Percentiles rank a stretch among this genome's conserved stretches.
Conservation (phyloP, 371 early-diverging fungal genomes). For the Mortierella sp. region DNA sequence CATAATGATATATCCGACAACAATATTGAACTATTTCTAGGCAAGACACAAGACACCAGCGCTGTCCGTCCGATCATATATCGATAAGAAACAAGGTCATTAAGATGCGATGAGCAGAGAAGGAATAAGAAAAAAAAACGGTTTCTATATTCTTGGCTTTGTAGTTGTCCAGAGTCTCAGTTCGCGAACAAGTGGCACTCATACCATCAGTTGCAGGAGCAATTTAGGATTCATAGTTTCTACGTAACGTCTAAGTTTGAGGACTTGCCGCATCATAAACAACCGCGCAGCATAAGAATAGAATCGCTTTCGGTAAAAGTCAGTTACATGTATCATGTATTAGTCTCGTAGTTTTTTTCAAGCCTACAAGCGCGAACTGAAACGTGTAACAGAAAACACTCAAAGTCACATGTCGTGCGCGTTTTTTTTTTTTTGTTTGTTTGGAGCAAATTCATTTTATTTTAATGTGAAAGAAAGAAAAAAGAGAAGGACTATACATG, state of each 20-base stretch:
- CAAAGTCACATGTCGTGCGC: background rate
- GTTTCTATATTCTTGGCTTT: background rate
- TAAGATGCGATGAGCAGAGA: background rate
- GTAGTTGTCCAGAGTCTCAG: constrained; percentile 1
- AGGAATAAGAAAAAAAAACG: background rate
- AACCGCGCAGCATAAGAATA: background rate
- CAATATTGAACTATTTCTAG: constrained; percentile 42
- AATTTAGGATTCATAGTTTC: background rate
- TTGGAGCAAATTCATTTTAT: background rate
- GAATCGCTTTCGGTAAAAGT: background rate
- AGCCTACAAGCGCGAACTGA: background rate
- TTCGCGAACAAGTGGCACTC: background rate
- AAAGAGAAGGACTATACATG: constrained; percentile 2
- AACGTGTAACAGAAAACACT: background rate
- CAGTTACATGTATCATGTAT: background rate
- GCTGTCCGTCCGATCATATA: too few relatives aligned
- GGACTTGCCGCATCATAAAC: background rate
- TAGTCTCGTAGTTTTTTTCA: background rate
- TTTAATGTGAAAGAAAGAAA: constrained; percentile 3
- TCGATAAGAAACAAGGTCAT: too few relatives aligned
- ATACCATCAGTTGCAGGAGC: background rate
- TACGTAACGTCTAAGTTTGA: background rate
- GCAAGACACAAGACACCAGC: constrained; percentile 25
- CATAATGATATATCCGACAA: constrained; percentile 37
- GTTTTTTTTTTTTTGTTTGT: too few relatives aligned